Evolutionary conservation across 108 stramenopile genomes (phyloP), one percentile per base, ranked within the genome.

Genomic region (Cylindrotheca closterium): DNA sequence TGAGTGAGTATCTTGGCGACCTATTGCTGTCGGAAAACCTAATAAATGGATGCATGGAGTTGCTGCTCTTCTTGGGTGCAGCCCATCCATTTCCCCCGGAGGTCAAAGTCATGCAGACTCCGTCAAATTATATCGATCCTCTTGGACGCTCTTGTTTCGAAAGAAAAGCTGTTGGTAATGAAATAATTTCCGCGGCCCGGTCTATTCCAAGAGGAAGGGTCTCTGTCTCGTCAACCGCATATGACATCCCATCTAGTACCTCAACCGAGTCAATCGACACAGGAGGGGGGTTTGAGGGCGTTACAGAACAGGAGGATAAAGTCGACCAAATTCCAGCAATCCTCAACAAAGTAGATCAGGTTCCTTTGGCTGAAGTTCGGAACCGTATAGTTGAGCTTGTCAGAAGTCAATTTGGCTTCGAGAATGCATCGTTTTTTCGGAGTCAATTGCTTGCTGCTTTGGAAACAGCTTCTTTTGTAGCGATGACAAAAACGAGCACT

Each of bases 361-460:
- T 93, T 26, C 74, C 75, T 37, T 60, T 93, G 19, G 77, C 74
- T 21, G 78, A 89, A 52, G 92, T 91, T 19, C 78, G 92, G 8
- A 82, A 80, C 47, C 75, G 76, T 4, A 59, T 85, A 18, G 85
- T 93, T 67, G 81, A 83, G 60, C 62, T 93, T 48, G 60, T 91
- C 10, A 77, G 80, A 51, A 65, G 87, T 63, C 67, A 86, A 15
- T 91, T 95, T 51, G 86, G 86, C 58, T 86, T 95, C 33, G 94
- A 92, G 50, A 87, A 89, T 73, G 94, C 94, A 5, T 87, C 85
- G 4, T 95, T 95, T 60, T 78, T 92, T 26, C 85, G 94, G 8
- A 84, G 79, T 37, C 77, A 83, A 30, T 74, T 95, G 70, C 71
- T 95, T 24, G 75, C 91, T 27, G 94, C 83, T 22, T 47, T 95